Conservation (phyloP, 2,329 filamentous ascomycete genomes). For the Epichloe glyceriae region DNA sequence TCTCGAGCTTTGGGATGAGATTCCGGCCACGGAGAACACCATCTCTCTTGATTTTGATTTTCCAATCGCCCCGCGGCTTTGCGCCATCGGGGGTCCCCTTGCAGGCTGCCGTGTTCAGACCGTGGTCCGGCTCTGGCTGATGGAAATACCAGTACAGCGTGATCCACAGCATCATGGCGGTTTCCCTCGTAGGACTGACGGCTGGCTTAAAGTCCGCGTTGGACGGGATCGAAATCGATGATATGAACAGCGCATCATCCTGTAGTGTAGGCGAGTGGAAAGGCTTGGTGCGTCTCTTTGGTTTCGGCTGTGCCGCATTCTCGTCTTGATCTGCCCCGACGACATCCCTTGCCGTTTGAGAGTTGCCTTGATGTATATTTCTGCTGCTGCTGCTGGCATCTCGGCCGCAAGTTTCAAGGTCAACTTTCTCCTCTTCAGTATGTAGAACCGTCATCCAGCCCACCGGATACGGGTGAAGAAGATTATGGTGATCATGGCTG, state of each 20-base stretch:
- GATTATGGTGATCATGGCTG: slow-evolving; percentile 57
- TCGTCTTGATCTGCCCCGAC: slow-evolving; percentile 8
- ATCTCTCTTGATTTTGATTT: slow-evolving; percentile 69
- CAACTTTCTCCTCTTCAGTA: slow-evolving; percentile 37
- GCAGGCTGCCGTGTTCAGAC: slow-evolving; percentile 49
- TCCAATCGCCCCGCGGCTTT: slow-evolving; percentile 74
- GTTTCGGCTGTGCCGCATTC: slow-evolving; percentile 16
- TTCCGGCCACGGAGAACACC: slow-evolving; percentile 79
- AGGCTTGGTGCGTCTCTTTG: slow-evolving; percentile 12
- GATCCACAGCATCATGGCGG: slow-evolving; percentile 94
- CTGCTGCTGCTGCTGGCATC: background rate
- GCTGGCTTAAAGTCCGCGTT: slow-evolving; percentile 68
- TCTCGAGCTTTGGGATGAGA: slow-evolving; percentile 77
- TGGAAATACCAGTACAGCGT: slow-evolving; percentile 98
- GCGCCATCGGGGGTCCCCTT: slow-evolving; percentile 54
- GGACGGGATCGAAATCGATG: slow-evolving; percentile 75
- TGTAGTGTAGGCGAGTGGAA: slow-evolving; percentile 64
- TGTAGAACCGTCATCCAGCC: slow-evolving; percentile 87
- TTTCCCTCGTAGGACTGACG: slow-evolving; percentile 71
- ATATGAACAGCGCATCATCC: slow-evolving; percentile 79
- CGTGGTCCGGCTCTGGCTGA: slow-evolving; percentile 57
- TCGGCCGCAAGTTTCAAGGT: slow-evolving; percentile 4
- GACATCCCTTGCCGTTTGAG: background rate
- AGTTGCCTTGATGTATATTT: background rate
- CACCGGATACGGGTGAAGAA: slow-evolving; percentile 61